Percentiles rank a stretch among this genome's conserved stretches.
These are phyloP conservation scores for Sordariomycetes sp. DNA, from an alignment of 2,329 filamentous ascomycete species.

Conservation along the genomic window DNA sequence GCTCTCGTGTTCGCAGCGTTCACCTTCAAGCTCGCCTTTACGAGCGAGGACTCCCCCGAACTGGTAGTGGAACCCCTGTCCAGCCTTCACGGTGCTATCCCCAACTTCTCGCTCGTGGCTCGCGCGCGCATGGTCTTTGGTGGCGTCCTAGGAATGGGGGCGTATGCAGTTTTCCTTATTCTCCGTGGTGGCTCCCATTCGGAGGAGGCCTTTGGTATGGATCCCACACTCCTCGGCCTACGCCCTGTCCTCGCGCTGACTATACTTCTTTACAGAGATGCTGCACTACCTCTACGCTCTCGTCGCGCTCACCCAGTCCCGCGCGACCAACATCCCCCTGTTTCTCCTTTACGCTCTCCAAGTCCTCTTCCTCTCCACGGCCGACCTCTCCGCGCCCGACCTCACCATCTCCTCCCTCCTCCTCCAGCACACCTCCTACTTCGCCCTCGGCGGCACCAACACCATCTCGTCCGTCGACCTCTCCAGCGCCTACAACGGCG, in stretches of 20 bases:
- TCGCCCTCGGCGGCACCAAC: slow-evolving; percentile 83
- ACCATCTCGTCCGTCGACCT: slow-evolving; percentile 93
- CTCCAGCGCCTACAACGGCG: slow-evolving; percentile 89
- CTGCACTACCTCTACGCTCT: slow-evolving; percentile 65
- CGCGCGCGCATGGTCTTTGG: slow-evolving; percentile 40
- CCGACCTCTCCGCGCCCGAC: slow-evolving; percentile 41
- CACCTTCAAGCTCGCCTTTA: slow-evolving; percentile 84
- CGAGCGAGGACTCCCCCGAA: slow-evolving; percentile 78
- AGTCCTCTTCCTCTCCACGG: slow-evolving; percentile 34
- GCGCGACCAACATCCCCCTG: slow-evolving; percentile 74
- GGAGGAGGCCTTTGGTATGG: neutral
- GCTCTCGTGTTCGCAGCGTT: slow-evolving; percentile 46
- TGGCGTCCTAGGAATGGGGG: slow-evolving; percentile 27
- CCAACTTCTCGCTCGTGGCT: slow-evolving; percentile 32
- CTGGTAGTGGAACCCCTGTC: slow-evolving; percentile 44
- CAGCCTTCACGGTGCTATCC: slow-evolving; percentile 26
- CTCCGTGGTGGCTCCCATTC: slow-evolving; percentile 14
- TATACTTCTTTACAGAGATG: slow-evolving; percentile 18
- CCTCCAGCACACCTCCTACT: slow-evolving; percentile 75
- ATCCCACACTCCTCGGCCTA: slow-evolving; percentile 5
- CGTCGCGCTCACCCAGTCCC: slow-evolving; percentile 78
- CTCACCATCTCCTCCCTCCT: slow-evolving; percentile 63
- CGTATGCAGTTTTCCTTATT: slow-evolving; percentile 27
- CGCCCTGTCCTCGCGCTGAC: slow-evolving; percentile 4
- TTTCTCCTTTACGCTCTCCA: slow-evolving; percentile 64